Evolutionary conservation across 768 basidiomycete species (phyloP).

Genomic region (Tubosaeta brunneosetosa): DNA sequence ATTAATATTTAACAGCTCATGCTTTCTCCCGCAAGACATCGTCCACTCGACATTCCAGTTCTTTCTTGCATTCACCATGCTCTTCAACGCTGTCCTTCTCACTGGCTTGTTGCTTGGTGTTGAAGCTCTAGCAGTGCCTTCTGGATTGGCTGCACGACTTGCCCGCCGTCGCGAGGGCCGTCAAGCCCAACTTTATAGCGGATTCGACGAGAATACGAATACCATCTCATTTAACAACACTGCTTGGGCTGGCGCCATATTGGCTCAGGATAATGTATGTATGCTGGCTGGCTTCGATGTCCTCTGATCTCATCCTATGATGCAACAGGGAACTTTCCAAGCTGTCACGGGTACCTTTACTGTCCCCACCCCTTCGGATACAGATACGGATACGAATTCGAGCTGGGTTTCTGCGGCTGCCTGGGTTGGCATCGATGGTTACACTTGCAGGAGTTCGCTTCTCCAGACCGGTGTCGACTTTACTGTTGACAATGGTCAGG

Average conservation of each 20-base stretch:
- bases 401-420: not conserved
- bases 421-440: constrained; percentile 10
- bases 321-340: constrained; percentile 3
- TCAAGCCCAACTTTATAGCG: not conserved
- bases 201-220: not conserved
- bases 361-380: not conserved
- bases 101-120: not conserved
- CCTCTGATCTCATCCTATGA: not conserved
- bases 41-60: not conserved
- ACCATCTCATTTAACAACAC: not conserved
- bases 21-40: not conserved
- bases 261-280: not conserved
- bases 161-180: not conserved
- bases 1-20: not conserved
- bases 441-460: not conserved
- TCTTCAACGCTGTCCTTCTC: not conserved
- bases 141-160: not conserved
- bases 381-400: not conserved
- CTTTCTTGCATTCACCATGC: not conserved
- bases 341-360: constrained; percentile 4
- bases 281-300: no score
- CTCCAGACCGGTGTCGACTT: constrained; percentile 5
- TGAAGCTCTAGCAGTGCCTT: not conserved
- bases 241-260: constrained; percentile 3
- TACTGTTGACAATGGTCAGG: not conserved